These are phyloP conservation scores for Isatis lusitanica DNA, from an alignment of 441 rosid genomes.

Conservation along the genomic window DNA sequence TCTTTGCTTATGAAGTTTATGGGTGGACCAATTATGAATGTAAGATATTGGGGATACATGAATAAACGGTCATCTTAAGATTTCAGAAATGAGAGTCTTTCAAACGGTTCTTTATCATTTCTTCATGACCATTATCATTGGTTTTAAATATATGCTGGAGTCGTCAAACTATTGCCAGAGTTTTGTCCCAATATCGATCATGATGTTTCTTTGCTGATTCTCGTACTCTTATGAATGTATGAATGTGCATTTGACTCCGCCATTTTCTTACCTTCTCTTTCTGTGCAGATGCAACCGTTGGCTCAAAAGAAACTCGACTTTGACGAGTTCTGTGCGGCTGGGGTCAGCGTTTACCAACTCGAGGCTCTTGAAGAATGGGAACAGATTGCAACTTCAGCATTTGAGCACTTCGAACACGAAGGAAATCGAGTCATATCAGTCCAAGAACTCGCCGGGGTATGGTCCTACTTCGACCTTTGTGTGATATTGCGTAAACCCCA, in stretches of 20 bases:
- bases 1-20: constrained; percentile 14
- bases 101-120: not conserved
- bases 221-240: not conserved
- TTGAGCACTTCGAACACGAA: constrained; percentile 54
- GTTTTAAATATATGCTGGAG: not conserved
- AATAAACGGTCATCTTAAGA: not conserved
- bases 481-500: not conserved
- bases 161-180: not conserved
- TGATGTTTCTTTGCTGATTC: not conserved
- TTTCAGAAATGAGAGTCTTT: not conserved
- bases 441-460: constrained; percentile 55
- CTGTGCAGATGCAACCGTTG: constrained; percentile 53
- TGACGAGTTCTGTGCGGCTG: constrained; percentile 66
- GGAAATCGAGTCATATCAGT: constrained; percentile 51
- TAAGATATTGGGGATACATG: not conserved
- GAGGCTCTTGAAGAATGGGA: constrained; percentile 64
- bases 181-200: not conserved
- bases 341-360: constrained; percentile 52
- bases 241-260: not conserved
- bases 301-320: constrained; percentile 48
- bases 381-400: constrained; percentile 46
- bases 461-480: not conserved
- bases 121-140: not conserved
- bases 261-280: not conserved
- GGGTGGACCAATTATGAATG: not conserved